Evolutionary conservation across 1,284 basidiomycete genomes (phyloP).

Genomic region (Sporisorium exsertum): DNA sequence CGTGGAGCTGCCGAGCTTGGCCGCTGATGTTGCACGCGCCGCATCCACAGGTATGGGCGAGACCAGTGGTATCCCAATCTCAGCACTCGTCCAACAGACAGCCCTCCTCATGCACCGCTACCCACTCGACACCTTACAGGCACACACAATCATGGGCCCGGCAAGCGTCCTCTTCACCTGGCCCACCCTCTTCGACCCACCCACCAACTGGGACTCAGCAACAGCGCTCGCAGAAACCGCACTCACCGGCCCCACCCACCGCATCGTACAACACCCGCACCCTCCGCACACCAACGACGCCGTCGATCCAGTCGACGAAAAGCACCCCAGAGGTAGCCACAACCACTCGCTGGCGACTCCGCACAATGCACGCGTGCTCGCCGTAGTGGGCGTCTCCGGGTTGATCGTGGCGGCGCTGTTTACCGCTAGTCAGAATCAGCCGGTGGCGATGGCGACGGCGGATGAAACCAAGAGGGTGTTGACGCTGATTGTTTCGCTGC

Average conservation of each 20-base stretch:
- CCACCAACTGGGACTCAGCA: slow-evolving; percentile 7
- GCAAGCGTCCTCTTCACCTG: slow-evolving; percentile 57
- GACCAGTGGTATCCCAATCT: slow-evolving; percentile 2
- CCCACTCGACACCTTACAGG: slow-evolving; percentile 22
- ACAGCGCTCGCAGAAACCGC: slow-evolving; percentile 2
- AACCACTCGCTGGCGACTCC: not conserved
- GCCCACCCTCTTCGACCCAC: slow-evolving; percentile 11
- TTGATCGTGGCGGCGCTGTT: slow-evolving; percentile 39
- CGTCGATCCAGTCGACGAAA: too few relatives aligned
- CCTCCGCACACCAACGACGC: slow-evolving; percentile 6
- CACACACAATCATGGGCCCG: slow-evolving; percentile 41
- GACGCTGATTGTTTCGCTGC: slow-evolving; percentile 28
- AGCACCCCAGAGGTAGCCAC: not conserved
- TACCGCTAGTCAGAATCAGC: slow-evolving; percentile 10
- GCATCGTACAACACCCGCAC: slow-evolving; percentile 40
- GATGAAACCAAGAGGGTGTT: slow-evolving; percentile 27
- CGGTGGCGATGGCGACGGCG: not conserved
- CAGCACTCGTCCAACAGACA: slow-evolving; percentile 22
- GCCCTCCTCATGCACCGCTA: slow-evolving; percentile 22
- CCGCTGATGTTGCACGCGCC: slow-evolving; percentile 27
- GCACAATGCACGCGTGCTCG: slow-evolving; percentile 24
- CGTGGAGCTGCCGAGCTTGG: slow-evolving; percentile 40
- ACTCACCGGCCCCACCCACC: slow-evolving; percentile 22
- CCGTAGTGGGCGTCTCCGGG: slow-evolving; percentile 42
- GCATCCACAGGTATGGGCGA: not conserved